Base-by-base conservation (phyloP, 2,329 filamentous ascomycete species). In the Aspergillus pseudotamarii region DNA sequence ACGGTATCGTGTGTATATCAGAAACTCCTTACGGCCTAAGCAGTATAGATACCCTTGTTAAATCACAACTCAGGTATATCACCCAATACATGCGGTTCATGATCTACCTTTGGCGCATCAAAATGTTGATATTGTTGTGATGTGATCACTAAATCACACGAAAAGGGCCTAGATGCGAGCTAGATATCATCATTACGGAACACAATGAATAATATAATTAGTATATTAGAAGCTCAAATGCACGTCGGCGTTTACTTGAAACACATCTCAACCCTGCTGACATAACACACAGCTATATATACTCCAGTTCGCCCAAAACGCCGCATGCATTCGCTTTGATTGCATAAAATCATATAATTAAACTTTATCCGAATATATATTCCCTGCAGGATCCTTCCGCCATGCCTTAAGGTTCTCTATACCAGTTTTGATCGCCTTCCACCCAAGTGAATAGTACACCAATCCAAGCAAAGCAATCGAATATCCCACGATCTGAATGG, bases 401-500 rank as follows among this genome's bases (percentile, higher is more conserved):
- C 30, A 38, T 11, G 32, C 59, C n/a, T 32, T 46, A 14, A 41
- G 26, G 38, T 54, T 48, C 32, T 51, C 55, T 21, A 46, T 48
- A 3, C 36, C 14, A n/a, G 19, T 30, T 16, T 48, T 43, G 16
- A 96, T 80, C 75, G 91, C 89, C 58, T 95, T 91, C 63, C 85
- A 84, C 76, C 86, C 86, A 55, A 89, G 83, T 79, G 87, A 88
- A 81, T 88, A 89, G 81, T 86, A 88, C 72, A 88, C 75, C 41
- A 89, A 80, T 63, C 86, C 86, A 43, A 79, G 80, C 45, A 88
- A 81, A n/a, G 92, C 91, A 71, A 93, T 85, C 71, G 81, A 79
- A 82, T 94, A 94, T 66, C 92, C 91, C 72, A 92, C 81, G 68
- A 87, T 85, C 78, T 94, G 91, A 61, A 92, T 82, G n/a, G 80